phyloP scores from a whole-genome alignment of 2,329 filamentous ascomycete species.

The Verticillium dahliae region DNA sequence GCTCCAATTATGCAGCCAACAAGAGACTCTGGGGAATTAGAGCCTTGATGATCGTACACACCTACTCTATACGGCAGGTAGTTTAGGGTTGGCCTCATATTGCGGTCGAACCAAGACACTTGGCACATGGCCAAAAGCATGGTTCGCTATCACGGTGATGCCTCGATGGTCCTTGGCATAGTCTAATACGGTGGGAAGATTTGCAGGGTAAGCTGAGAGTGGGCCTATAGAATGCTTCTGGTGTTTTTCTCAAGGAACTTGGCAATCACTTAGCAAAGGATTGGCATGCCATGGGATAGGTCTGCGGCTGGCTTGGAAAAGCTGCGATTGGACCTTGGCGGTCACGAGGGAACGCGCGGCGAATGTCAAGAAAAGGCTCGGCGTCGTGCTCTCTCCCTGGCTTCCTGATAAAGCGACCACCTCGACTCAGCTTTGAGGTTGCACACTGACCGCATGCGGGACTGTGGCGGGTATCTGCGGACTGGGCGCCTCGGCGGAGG shows the following conservation, averaged over 20 bases:
- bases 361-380: neutral
- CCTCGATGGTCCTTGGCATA: neutral
- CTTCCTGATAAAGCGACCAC: neutral
- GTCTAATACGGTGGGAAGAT: neutral
- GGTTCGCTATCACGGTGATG: neutral
- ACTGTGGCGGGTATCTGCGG: neutral
- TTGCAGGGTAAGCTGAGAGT: neutral
- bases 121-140: neutral
- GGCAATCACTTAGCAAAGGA: neutral
- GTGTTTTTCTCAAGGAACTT: neutral
- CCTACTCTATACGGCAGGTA: neutral
- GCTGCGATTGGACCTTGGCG: neutral
- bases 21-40: neutral
- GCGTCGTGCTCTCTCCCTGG: neutral
- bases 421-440: neutral
- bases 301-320: neutral
- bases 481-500: neutral
- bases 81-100: neutral
- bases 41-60: neutral
- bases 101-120: neutral
- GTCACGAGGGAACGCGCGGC: neutral
- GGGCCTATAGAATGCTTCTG: constrained; percentile 1
- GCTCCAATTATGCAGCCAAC: neutral
- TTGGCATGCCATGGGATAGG: neutral
- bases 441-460: neutral